These are phyloP conservation scores for Viridothelium virens DNA, from an alignment of 495 filamentous ascomycete species.

Conservation along the genomic window DNA sequence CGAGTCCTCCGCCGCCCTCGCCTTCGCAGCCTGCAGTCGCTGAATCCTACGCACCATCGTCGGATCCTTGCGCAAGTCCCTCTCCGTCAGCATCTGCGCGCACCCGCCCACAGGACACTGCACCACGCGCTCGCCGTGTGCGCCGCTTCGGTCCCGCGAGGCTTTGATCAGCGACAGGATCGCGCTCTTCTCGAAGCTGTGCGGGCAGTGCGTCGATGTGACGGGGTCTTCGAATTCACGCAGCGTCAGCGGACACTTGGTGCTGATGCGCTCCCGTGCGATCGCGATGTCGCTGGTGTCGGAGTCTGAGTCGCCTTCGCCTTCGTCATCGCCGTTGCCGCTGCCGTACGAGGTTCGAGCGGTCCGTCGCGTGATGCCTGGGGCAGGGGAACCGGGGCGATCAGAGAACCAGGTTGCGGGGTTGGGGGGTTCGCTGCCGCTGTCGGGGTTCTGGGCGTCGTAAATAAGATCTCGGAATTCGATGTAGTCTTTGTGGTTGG, in stretches of 20 bases:
- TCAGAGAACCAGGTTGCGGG: conserved; percentile 63
- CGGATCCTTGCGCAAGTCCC: conserved; percentile 35
- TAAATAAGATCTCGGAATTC: conserved; percentile 71
- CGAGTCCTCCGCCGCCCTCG: conserved; percentile 32
- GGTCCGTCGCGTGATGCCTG: conserved; percentile 29
- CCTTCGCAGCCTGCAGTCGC: conserved; percentile 29
- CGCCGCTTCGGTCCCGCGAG: conserved; percentile 32
- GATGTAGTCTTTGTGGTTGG: conserved; percentile 68
- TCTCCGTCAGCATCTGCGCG: conserved; percentile 29
- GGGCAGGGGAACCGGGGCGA: conserved; percentile 29
- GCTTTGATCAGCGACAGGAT: conserved; percentile 56
- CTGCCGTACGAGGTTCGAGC: background rate
- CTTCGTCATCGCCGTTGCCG: conserved; percentile 30
- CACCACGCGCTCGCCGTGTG: conserved; percentile 18
- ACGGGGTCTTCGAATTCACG: conserved; percentile 61
- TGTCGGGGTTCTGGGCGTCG: conserved; percentile 59
- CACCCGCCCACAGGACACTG: conserved; percentile 41
- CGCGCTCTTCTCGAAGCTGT: conserved; percentile 71
- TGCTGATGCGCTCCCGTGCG: conserved; percentile 56
- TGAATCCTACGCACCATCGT: conserved; percentile 36
- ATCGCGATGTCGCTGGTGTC: conserved; percentile 69
- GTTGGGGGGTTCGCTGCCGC: conserved; percentile 58
- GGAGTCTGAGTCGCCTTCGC: conserved; percentile 30
- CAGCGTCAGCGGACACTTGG: conserved; percentile 78
- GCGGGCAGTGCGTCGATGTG: conserved; percentile 70